Evolutionary conservation across 2,329 filamentous ascomycete species (phyloP).

Genomic region (Colletotrichum brevisporum): DNA sequence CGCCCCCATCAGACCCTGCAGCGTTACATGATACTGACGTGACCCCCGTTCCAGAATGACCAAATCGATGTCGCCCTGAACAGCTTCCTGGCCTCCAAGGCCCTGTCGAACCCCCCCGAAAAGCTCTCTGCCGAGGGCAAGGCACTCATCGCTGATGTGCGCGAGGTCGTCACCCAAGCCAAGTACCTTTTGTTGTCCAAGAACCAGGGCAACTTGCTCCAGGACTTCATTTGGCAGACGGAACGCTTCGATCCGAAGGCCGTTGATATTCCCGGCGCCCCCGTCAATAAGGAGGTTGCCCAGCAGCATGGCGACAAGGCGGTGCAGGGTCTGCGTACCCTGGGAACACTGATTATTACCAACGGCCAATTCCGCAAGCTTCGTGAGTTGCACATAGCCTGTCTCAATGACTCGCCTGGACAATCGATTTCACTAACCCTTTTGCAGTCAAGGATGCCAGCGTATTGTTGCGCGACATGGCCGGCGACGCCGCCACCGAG

Average conservation of each 20-base stretch:
- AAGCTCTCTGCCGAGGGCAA: slow-evolving; percentile 88
- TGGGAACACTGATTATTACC: slow-evolving; percentile 91
- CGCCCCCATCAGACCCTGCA: neutral
- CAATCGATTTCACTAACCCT: slow-evolving; percentile 38
- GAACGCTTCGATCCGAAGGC: slow-evolving; percentile 78
- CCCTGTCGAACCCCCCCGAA: slow-evolving; percentile 77
- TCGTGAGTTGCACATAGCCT: slow-evolving; percentile 65
- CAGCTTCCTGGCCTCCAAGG: slow-evolving; percentile 82
- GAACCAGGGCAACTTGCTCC: slow-evolving; percentile 93
- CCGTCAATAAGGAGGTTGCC: slow-evolving; percentile 81
- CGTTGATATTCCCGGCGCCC: slow-evolving; percentile 73
- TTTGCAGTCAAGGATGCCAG: slow-evolving; percentile 79
- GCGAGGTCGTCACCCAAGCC: slow-evolving; percentile 84
- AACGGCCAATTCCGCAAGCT: slow-evolving; percentile 98
- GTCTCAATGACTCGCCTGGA: accelerated
- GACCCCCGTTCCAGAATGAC: slow-evolving; percentile 75
- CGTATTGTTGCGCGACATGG: slow-evolving; percentile 88
- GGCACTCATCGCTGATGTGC: slow-evolving; percentile 81
- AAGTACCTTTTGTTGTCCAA: slow-evolving; percentile 91
- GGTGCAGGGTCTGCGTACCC: slow-evolving; percentile 85
- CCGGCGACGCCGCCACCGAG: slow-evolving; percentile 87
- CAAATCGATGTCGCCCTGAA: slow-evolving; percentile 97
- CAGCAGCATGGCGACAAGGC: slow-evolving; percentile 88
- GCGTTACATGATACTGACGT: slow-evolving; percentile 30
- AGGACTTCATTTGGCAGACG: slow-evolving; percentile 98